phyloP scores from a whole-genome alignment of 2,329 filamentous ascomycete genomes.

The Cladosporium colombiae region DNA sequence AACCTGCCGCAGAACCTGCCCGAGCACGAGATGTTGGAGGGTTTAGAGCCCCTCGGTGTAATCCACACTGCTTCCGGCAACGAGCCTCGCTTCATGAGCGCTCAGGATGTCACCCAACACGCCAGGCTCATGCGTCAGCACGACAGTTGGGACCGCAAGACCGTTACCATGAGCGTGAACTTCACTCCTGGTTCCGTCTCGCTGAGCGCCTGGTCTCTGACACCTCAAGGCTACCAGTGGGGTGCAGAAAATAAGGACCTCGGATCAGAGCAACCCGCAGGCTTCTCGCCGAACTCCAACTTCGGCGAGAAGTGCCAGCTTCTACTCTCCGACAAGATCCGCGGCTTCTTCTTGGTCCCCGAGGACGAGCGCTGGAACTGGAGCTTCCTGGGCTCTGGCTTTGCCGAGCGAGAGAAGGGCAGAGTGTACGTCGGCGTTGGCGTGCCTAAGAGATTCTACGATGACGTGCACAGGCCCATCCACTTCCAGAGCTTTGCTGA shows the following conservation, averaged over 20 bases:
- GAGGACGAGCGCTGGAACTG: constrained; percentile 95
- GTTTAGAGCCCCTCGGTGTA: constrained; percentile 85
- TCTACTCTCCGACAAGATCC: constrained; percentile 86
- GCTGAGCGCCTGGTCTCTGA: constrained; percentile 88
- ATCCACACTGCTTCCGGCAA: constrained; percentile 96
- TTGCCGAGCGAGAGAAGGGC: constrained; percentile 80
- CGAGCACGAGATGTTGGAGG: constrained; percentile 84
- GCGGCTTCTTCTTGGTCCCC: constrained; percentile 93
- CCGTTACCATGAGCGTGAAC: constrained; percentile 89
- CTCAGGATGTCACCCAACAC: constrained; percentile 91
- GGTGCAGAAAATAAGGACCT: constrained; percentile 93
- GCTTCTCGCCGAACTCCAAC: constrained; percentile 71
- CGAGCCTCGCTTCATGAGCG: constrained; percentile 94
- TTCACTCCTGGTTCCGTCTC: constrained; percentile 98
- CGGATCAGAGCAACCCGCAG: constrained; percentile 87
- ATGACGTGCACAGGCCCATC: constrained; percentile 83
- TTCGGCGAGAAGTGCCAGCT: constrained; percentile 97
- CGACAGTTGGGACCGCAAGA: constrained; percentile 80
- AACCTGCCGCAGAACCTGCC: constrained; percentile 88
- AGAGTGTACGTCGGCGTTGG: constrained; percentile 90
- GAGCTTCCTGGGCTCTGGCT: constrained; percentile 92
- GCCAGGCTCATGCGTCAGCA: constrained; percentile 85
- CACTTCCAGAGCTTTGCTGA: constrained; percentile 98
- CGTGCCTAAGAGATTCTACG: constrained; percentile 85
- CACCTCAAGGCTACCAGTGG: constrained; percentile 92